Percentiles rank a stretch among this genome's conserved stretches.
Evolutionary conservation across 208 protist species (phyloP).

Genomic region (Blastocrithidia nonstop): DNA sequence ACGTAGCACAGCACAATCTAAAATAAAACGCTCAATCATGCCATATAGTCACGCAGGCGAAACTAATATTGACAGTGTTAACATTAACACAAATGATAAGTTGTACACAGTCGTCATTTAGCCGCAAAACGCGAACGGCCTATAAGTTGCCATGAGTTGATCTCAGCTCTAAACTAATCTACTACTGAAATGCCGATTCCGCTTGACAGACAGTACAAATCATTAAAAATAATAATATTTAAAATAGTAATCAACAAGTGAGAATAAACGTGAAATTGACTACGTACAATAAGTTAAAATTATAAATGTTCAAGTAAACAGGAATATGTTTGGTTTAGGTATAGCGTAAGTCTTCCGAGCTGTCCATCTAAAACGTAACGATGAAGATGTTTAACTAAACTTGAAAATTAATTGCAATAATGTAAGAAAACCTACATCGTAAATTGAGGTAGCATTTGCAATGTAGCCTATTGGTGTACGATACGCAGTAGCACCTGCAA

Average conservation of each 20-base stretch:
- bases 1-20: too few relatives aligned
- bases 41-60: too few relatives aligned
- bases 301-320: conserved; percentile 32
- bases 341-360: conserved; percentile 30
- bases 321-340: conserved; percentile 50
- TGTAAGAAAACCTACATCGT: conserved; percentile 12
- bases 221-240: too few relatives aligned
- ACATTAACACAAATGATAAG: too few relatives aligned
- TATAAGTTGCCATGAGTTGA: conserved; percentile 47
- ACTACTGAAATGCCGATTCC: conserved; percentile 21
- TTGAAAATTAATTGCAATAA: conserved; percentile 31
- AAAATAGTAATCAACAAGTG: too few relatives aligned
- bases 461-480: conserved; percentile 32
- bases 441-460: conserved; percentile 28
- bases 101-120: too few relatives aligned
- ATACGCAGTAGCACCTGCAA: conserved; percentile 33
- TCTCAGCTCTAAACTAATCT: conserved; percentile 28
- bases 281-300: conserved; percentile 19
- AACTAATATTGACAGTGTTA: too few relatives aligned
- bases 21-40: too few relatives aligned
- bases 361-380: conserved; percentile 14
- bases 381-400: conserved; percentile 12
- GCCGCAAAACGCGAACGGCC: too few relatives aligned
- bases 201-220: too few relatives aligned
- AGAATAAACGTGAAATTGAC: conserved; percentile 26